These are phyloP conservation scores for Cenchrus purpureus DNA, from an alignment of 176 grass and related monocot species.

Conservation along the genomic window DNA sequence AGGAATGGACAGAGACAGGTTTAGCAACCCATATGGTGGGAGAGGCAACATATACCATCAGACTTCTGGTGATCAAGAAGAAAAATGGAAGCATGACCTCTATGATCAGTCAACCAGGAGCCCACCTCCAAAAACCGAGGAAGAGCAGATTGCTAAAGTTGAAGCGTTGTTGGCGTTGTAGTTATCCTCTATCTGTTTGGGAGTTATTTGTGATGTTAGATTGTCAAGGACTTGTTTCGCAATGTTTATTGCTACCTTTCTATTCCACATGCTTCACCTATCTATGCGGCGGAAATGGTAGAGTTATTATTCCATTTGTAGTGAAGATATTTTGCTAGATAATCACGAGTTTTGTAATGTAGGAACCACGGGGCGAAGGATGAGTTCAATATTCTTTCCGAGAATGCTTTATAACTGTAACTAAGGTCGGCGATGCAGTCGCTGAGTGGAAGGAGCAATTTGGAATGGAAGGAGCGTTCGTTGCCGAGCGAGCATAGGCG, in stretches of 20 bases:
- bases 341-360: not conserved
- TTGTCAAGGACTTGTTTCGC: conserved; percentile 27
- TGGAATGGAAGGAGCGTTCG: too few species aligned
- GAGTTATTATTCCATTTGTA: conserved; percentile 13
- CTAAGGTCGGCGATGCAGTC: too few species aligned
- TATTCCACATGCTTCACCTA: not conserved
- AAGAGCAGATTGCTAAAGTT: conserved; percentile 94
- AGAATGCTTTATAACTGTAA: not conserved
- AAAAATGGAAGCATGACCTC: conserved; percentile 97
- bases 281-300: not conserved
- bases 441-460: too few species aligned
- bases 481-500: too few species aligned
- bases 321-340: not conserved
- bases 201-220: conserved; percentile 38
- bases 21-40: conserved; percentile 40
- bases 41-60: conserved; percentile 49
- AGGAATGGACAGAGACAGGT: conserved; percentile 64
- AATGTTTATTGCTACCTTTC: not conserved
- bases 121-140: conserved; percentile 72
- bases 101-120: conserved; percentile 80
- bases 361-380: not conserved
- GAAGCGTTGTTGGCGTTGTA: conserved; percentile 79
- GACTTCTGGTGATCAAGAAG: conserved; percentile 45
- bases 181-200: conserved; percentile 29
- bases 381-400: not conserved